Conservation (phyloP, 805 yeast species). For the Candida nanaspora region DNA sequence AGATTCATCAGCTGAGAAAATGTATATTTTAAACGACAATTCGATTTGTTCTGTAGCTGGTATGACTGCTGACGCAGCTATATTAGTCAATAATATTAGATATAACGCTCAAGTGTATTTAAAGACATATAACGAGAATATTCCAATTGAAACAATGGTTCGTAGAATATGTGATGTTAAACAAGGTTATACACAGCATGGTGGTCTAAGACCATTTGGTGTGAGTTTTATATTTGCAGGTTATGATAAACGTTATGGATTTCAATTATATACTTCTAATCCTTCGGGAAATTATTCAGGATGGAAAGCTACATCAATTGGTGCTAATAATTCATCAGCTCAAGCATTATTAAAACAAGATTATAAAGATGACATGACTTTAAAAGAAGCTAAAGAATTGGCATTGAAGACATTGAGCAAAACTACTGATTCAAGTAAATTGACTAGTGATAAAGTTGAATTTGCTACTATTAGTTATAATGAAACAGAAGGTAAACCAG, state of each 20-base stretch:
- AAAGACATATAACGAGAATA: conserved; percentile 82
- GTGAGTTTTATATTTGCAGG: conserved; percentile 96
- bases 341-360: conserved; percentile 95
- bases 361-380: conserved; percentile 70
- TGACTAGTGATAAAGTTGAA: conserved; percentile 87
- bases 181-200: conserved; percentile 98
- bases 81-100: conserved; percentile 83
- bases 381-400: conserved; percentile 74
- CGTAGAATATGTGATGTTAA: conserved; percentile 86
- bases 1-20: conserved; percentile 88
- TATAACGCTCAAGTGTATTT: conserved; percentile 77
- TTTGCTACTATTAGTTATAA: conserved; percentile 68
- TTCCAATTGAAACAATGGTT: conserved; percentile 89
- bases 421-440: conserved; percentile 83
- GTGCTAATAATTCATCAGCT: conserved; percentile 94
- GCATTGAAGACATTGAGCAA: conserved; percentile 89
- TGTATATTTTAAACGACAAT: conserved; percentile 71
- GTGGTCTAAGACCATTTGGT: conserved; percentile 98
- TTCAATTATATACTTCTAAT: conserved; percentile 89
- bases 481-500: conserved; percentile 40
- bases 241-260: conserved; percentile 80
- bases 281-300: conserved; percentile 98
- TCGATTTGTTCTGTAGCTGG: conserved; percentile 92
- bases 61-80: conserved; percentile 93
- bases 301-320: conserved; percentile 97